phyloP scores from a whole-genome alignment of 1,139 yeast genomes.

The Nadsonia commutata region DNA sequence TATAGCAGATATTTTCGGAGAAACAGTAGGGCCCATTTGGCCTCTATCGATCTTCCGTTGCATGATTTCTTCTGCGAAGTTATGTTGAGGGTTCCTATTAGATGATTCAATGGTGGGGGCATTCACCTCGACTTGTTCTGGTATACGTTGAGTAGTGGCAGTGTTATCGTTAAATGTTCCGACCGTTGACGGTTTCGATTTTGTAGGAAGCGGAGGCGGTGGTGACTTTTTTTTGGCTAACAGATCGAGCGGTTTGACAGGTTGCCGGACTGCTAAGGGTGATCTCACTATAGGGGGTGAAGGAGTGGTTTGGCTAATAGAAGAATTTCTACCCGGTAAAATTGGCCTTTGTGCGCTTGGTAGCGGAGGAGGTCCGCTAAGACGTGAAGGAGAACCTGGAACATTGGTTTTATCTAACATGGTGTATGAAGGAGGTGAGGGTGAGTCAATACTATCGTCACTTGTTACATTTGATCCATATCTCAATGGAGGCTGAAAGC shows the following conservation, averaged over 20 bases:
- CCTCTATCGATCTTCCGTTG: constrained; percentile 8
- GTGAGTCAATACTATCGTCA: background rate
- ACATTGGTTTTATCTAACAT: no score
- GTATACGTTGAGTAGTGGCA: no score
- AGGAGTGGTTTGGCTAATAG: no score
- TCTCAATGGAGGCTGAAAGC: background rate
- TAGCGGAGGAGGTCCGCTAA: background rate
- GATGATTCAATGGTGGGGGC: constrained; percentile 3
- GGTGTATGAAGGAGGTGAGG: background rate
- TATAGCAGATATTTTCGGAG: constrained; percentile 6
- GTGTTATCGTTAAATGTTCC: no score
- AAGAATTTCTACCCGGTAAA: background rate
- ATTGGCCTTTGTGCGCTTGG: background rate
- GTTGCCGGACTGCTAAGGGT: no score
- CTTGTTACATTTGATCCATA: background rate
- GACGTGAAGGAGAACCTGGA: no score
- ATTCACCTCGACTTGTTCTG: constrained; percentile 1
- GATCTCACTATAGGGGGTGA: no score
- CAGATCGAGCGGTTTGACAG: no score
- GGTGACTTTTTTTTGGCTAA: no score
- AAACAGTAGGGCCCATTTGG: constrained; percentile 3
- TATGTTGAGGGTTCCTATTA: constrained; percentile 11
- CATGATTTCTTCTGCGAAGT: constrained; percentile 21
- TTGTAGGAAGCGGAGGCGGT: no score
- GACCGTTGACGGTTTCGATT: no score